Evolutionary conservation across 1,139 yeast species (phyloP), one percentile per base, ranked within the genome.

Genomic region (Pichia sp.): DNA sequence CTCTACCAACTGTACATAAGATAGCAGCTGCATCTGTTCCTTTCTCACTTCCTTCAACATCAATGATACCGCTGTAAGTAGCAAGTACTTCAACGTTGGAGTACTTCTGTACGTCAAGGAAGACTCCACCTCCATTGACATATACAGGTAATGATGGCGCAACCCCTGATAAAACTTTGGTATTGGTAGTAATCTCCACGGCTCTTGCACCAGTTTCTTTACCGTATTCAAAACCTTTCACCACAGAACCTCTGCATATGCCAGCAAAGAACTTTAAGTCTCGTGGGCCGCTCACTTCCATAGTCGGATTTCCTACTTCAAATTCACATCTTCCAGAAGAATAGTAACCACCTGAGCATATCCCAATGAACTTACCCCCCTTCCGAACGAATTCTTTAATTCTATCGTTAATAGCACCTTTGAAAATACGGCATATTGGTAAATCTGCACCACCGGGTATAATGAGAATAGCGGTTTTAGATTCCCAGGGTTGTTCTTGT

Each of bases 361-460:
- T 73, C 0, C 98, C 98, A 24, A 91, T 57, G 52, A 66, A 86
- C 37, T 67, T 64, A 1, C 98, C 99, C 16, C 98, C 98, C 37
- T 66, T 64, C 24, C 74, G 65, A 3, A 91, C 87, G 56, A 67
- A 88, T 33, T 74, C 74, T 22, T 63, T 58, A 40, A 91, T 84
- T 27, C 62, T 61, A 4, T 59, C 51, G 49, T 77, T 84, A 0
- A 87, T 88, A 7, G 58, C 61, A 1, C 96, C 95, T 48, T 82
- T 76, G 38, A 88, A 66, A 1, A 67, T 66, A 30, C 68, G 64
- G 53, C 96, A 84, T 11, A 67, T 56, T 0, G 96, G 96, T 35
- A 87, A 61, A 56, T 91, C 98, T 1, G 97, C 96, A 4, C 98
- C 98, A 3, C 98, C 98, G 0, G 98, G 99, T 20, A 93, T 60